Evolutionary conservation across 345 rosid species (phyloP), one percentile per base, ranked within the genome.

Genomic region (Eucalyptus paniculata): DNA sequence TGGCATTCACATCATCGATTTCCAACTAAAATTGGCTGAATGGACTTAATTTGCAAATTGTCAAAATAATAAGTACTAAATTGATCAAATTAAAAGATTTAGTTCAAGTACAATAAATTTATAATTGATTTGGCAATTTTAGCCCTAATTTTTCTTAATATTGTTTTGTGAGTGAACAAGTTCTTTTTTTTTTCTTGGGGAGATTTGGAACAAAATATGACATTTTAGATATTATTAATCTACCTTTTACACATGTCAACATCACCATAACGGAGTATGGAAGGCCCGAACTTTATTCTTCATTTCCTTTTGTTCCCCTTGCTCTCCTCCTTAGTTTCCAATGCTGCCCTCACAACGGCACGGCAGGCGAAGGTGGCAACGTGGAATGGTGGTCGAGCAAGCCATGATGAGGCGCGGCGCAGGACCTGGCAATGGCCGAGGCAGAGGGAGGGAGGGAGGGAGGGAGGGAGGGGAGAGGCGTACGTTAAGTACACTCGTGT

Each of bases 21-120:
- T 53, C 26, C 5, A 53, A 19, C 0, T 53, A 53, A 21, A 53
- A 21, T 8, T 21, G 26, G 0, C 1, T 0, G 1, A 1, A 53
- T 53, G 0, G 5, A 53, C 58, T 53, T 4, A 53, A 53, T 53
- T 53, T 53, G 10, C 58, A 53, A 53, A 53, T 53, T 53, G 11
- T 53, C 24, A 21, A 53, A 53, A 53, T 21, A 53, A 21, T 53
- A 53, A 53, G 26, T 53, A 53, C 26, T 53, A 21, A 53, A 53
- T 53, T 53, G 26, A 21, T 53, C 58, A 53, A 19, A 8, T 21
- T 21, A 21, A 53, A 53, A 19, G 2, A 53, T 21, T 53, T 53
- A 53, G 26, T 53, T 4, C 2, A 8, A 53, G 2, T 53, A 21
- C 5, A 4, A 21, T 53, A 21, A 53, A 53, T 53, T 53, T 53